phyloP scores from a whole-genome alignment of 805 yeast species.

The Kodamaea laetipori region DNA sequence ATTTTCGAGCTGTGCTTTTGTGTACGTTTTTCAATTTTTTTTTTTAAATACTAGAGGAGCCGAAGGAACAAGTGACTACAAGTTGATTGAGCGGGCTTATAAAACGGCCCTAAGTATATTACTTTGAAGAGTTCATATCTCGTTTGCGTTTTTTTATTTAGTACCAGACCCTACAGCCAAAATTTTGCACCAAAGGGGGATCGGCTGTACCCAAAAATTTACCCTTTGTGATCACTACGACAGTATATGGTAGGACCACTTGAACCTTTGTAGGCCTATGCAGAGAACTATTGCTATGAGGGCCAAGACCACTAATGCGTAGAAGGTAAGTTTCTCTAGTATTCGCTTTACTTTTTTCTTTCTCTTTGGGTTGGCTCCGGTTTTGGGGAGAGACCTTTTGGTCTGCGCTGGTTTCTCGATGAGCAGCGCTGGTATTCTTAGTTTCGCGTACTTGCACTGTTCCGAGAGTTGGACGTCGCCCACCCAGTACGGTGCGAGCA shows the following conservation, averaged over 20 bases:
- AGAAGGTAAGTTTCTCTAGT: slow-evolving; percentile 16
- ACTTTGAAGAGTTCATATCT: background rate
- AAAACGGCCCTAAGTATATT: background rate
- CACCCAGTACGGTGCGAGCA: slow-evolving; percentile 32
- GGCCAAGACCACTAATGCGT: slow-evolving; percentile 17
- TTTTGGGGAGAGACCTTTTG: background rate
- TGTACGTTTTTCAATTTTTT: too few species aligned
- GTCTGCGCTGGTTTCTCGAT: background rate
- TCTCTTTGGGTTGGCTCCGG: slow-evolving; percentile 8
- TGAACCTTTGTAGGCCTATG: slow-evolving; percentile 22
- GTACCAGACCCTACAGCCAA: too few species aligned
- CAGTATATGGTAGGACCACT: slow-evolving; percentile 20
- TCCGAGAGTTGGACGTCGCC: slow-evolving; percentile 29
- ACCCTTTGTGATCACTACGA: slow-evolving; percentile 5
- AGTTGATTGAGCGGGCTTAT: background rate
- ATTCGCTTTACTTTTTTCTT: slow-evolving; percentile 12
- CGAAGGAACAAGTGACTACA: too few species aligned
- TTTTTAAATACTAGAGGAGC: too few species aligned
- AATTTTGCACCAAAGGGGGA: too few species aligned
- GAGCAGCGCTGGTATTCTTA: slow-evolving; percentile 13
- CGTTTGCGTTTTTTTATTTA: too few species aligned
- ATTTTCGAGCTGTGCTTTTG: too few species aligned
- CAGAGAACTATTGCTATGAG: slow-evolving; percentile 19
- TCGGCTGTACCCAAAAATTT: background rate
- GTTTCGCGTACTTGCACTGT: slow-evolving; percentile 18